These are phyloP conservation scores for Triticum monococcum DNA, from an alignment of 176 grass and related monocot genomes.

Conservation along the genomic window DNA sequence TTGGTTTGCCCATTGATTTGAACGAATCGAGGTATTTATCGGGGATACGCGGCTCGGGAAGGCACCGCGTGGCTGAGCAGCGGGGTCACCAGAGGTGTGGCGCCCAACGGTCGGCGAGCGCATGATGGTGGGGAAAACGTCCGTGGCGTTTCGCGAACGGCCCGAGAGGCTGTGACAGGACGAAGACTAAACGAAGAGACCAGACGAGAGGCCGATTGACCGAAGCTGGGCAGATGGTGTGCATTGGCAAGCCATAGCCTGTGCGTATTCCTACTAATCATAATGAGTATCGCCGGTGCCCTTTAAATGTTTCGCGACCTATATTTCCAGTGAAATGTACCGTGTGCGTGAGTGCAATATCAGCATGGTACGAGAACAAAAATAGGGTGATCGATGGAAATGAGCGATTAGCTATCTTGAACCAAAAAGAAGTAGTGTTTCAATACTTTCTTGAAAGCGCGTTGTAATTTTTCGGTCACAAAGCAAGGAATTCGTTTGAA, in stretches of 20 bases:
- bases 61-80: background rate
- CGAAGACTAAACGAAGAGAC: background rate
- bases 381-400: too few relatives aligned
- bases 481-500: too few relatives aligned
- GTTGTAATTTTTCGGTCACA: too few relatives aligned
- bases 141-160: background rate
- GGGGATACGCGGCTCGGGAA: background rate
- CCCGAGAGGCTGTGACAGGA: constrained; percentile 4
- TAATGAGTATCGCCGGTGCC: background rate
- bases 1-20: constrained; percentile 34
- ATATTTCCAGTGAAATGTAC: too few relatives aligned
- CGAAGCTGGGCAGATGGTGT: background rate
- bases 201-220: background rate
- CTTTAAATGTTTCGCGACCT: too few relatives aligned
- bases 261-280: background rate
- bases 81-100: background rate
- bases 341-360: too few relatives aligned
- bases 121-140: too few relatives aligned
- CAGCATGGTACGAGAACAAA: too few relatives aligned
- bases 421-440: too few relatives aligned
- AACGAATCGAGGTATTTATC: background rate
- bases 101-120: background rate
- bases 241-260: background rate
- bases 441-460: too few relatives aligned
- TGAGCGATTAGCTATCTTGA: too few relatives aligned